Percentiles rank a stretch among this genome's conserved stretches.
phyloP scores from a whole-genome alignment of 2,329 filamentous ascomycete genomes.

The Alternaria atra region DNA sequence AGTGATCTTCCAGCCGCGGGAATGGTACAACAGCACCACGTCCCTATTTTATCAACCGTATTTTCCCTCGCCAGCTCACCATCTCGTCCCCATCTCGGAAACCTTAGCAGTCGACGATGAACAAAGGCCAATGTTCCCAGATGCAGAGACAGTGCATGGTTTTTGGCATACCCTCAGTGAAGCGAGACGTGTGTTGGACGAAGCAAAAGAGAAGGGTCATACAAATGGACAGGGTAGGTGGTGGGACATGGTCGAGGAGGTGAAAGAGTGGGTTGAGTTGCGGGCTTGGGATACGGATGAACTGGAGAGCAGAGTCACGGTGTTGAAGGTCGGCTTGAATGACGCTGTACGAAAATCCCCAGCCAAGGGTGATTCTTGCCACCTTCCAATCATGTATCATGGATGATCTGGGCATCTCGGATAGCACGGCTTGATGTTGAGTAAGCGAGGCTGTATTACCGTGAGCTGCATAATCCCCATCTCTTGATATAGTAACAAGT shows the following conservation, averaged over 20 bases:
- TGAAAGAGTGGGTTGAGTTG: constrained; percentile 17
- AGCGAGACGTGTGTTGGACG: constrained; percentile 20
- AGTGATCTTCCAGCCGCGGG: not conserved
- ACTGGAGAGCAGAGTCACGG: not conserved
- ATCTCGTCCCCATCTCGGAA: not conserved
- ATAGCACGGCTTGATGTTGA: not conserved
- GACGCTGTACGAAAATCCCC: not conserved
- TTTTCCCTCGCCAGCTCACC: not conserved
- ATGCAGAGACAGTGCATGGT: constrained; percentile 10
- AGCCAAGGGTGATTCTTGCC: not conserved
- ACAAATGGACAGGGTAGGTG: constrained; percentile 3
- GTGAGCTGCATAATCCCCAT: not conserved
- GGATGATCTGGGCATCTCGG: not conserved
- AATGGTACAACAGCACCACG: constrained; percentile 10
- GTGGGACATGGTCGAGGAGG: constrained; percentile 14
- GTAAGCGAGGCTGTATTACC: not conserved
- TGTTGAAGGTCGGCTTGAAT: constrained; percentile 4
- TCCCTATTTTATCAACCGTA: not conserved
- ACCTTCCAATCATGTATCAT: not conserved
- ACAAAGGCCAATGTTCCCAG: constrained; percentile 12
- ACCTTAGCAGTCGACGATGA: not conserved
- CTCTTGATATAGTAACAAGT: not conserved
- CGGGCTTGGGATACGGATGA: constrained; percentile 12
- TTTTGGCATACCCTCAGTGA: constrained; percentile 31
- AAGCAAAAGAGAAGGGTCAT: constrained; percentile 18